Conservation (phyloP, 1,139 yeast species). For the Magnusiomyces tetraspermus region DNA sequence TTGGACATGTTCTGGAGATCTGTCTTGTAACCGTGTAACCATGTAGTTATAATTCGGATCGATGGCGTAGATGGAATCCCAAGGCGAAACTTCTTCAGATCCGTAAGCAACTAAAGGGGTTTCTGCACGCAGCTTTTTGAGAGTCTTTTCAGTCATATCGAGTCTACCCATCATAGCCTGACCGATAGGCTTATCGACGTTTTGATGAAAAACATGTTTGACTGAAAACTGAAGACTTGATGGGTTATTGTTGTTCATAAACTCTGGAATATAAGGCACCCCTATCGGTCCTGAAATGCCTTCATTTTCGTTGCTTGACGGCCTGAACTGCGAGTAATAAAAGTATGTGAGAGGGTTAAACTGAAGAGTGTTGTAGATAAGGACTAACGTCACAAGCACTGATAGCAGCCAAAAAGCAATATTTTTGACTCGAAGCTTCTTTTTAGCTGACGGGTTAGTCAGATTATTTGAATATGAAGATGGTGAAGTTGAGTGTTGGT, state of each 20-base stretch:
- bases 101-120: not conserved
- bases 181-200: conserved; percentile 11
- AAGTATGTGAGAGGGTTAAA: not conserved
- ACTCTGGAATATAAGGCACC: not conserved
- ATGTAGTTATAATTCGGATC: not conserved
- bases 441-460: not conserved
- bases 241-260: not conserved
- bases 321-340: not conserved
- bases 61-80: conserved; percentile 1
- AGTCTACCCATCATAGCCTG: conserved; percentile 7
- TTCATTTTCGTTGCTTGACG: not conserved
- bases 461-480: not conserved
- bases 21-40: conserved; percentile 44
- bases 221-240: conserved; percentile 5
- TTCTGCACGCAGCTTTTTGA: not conserved
- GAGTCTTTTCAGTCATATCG: conserved; percentile 2
- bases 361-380: not conserved
- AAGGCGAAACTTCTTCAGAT: conserved; percentile 3
- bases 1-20: conserved; percentile 58
- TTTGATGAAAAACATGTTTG: conserved; percentile 13
- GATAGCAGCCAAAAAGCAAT: not conserved
- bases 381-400: not conserved
- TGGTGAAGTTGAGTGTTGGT: not conserved
- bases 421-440: not conserved
- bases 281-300: not conserved